Conservation (phyloP, 2,329 filamentous ascomycete species). For the Pseudogymnoascus sp. region DNA sequence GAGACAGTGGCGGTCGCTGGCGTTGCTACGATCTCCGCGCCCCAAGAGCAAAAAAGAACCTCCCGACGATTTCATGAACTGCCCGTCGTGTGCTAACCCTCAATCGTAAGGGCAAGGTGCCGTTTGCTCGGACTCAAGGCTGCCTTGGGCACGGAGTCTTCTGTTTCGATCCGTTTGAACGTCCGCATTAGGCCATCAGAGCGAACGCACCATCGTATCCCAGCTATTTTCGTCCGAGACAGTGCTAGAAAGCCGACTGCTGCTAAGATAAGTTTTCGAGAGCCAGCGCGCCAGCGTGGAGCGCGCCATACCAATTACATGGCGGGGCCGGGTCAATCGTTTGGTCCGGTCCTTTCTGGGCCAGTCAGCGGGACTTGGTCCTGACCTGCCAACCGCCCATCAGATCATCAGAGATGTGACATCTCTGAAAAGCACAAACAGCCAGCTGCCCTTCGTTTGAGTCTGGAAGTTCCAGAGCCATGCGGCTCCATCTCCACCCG, state of each 20-base stretch:
- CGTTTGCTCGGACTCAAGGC: neutral
- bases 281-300: neutral
- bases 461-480: neutral
- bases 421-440: neutral
- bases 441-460: neutral
- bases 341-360: neutral
- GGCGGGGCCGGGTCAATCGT: neutral
- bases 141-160: neutral
- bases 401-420: neutral
- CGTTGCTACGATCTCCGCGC: neutral
- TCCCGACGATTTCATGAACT: neutral
- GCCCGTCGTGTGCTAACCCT: neutral
- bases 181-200: neutral
- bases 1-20: neutral
- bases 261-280: neutral
- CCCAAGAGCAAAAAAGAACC: neutral
- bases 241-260: neutral
- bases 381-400: neutral
- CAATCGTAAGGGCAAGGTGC: neutral
- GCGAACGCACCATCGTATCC: neutral
- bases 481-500: slow-evolving; percentile 3
- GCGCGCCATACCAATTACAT: neutral
- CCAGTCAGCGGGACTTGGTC: neutral
- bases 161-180: slow-evolving; percentile 5
- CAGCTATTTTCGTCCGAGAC: slow-evolving; percentile 3